phyloP scores from a whole-genome alignment of 2,329 filamentous ascomycete species.

The Diaporthe batatas region DNA sequence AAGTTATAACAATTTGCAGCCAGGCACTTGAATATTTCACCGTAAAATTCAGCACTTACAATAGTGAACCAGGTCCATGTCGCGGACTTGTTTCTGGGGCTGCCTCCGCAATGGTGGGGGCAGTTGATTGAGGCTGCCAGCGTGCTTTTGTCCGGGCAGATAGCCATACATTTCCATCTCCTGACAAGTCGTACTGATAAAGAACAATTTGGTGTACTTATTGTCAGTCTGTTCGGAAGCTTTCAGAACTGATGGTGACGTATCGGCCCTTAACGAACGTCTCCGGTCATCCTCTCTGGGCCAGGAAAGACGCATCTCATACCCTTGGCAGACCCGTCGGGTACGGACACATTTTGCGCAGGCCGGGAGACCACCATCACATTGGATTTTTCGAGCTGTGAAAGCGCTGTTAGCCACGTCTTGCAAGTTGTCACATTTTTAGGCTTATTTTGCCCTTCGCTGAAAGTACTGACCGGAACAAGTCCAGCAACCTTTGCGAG shows the following conservation, averaged over 20 bases:
- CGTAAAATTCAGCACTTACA: neutral
- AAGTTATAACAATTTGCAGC: neutral
- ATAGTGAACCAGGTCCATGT: constrained; percentile 7
- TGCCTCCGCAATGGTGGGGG: neutral
- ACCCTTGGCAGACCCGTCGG: neutral
- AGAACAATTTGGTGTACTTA: neutral
- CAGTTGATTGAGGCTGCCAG: neutral
- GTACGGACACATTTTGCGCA: neutral
- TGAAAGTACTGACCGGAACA: neutral
- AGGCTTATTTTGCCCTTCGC: neutral
- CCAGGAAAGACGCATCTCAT: constrained; percentile 11
- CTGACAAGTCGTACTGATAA: constrained; percentile 2
- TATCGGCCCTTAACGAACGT: neutral
- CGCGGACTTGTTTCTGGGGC: neutral
- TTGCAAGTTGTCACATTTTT: too few species aligned
- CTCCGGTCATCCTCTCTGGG: neutral
- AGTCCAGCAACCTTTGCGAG: constrained; percentile 22
- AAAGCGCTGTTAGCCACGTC: neutral
- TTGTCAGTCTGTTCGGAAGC: neutral
- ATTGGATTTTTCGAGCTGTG: constrained; percentile 15
- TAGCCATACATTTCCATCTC: constrained; percentile 21
- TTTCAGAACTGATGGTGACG: neutral
- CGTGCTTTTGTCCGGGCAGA: neutral
- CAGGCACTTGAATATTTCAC: neutral
- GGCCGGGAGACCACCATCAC: neutral